Conservation (phyloP, 352 stramenopile species). For the Phytophthora pistaciae region DNA sequence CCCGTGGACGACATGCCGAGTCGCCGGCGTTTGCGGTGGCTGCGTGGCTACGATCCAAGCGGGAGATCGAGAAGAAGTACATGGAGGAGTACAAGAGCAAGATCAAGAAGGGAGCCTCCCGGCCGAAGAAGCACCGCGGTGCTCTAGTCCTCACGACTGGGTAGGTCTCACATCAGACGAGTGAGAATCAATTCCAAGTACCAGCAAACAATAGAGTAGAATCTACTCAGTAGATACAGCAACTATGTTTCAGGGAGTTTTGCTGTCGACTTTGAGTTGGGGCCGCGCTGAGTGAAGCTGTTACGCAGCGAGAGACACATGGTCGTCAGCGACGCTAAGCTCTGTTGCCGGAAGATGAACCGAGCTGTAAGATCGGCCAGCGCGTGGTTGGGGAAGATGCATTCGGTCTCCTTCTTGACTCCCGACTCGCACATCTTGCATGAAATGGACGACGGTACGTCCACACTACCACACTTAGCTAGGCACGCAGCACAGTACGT, state of each 20-base stretch:
- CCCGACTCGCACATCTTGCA: constrained; percentile 61
- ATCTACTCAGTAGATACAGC: not conserved
- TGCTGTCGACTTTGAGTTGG: constrained; percentile 18
- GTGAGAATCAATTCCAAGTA: not conserved
- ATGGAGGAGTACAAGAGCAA: constrained; percentile 84
- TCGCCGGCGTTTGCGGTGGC: constrained; percentile 44
- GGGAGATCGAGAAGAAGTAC: constrained; percentile 60
- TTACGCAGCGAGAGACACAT: constrained; percentile 79
- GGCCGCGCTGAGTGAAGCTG: constrained; percentile 51
- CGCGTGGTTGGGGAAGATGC: constrained; percentile 73
- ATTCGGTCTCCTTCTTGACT: constrained; percentile 43
- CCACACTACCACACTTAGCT: constrained; percentile 42
- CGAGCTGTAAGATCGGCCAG: constrained; percentile 76
- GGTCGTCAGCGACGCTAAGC: constrained; percentile 63
- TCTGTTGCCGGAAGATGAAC: constrained; percentile 83
- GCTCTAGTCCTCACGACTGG: constrained; percentile 70
- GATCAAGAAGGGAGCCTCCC: constrained; percentile 73
- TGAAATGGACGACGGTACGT: constrained; percentile 51
- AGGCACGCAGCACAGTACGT: constrained; percentile 76
- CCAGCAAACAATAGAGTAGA: not conserved
- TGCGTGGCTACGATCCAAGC: constrained; percentile 65
- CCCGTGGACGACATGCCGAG: constrained; percentile 13
- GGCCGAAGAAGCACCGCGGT: constrained; percentile 72
- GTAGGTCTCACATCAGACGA: constrained; percentile 21
- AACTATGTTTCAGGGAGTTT: constrained; percentile 15